phyloP scores from a whole-genome alignment of 164 flowering plant species.

The Brasenia schreberi region DNA sequence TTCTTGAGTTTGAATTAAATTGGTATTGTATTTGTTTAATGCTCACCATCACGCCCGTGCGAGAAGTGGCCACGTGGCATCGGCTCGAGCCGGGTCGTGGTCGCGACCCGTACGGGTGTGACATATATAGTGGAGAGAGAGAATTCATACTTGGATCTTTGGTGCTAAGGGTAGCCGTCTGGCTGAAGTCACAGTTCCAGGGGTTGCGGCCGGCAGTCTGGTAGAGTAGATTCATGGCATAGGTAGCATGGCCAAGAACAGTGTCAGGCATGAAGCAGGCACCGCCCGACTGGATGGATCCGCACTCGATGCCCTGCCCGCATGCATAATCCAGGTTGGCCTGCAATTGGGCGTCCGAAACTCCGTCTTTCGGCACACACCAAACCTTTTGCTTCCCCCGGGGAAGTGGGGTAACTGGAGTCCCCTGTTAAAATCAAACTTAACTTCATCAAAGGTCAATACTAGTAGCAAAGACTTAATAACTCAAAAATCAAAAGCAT shows the following conservation, averaged over 20 bases:
- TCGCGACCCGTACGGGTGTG: too few relatives aligned
- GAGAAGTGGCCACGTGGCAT: too few relatives aligned
- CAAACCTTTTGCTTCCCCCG: conserved; percentile 22
- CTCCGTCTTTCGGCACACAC: conserved; percentile 69
- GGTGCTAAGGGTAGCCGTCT: conserved; percentile 51
- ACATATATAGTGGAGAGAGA: too few relatives aligned
- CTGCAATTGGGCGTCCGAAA: conserved; percentile 48
- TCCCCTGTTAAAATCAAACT: not conserved
- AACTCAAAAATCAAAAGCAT: too few relatives aligned
- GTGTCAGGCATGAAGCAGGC: conserved; percentile 68
- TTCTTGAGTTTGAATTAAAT: too few relatives aligned
- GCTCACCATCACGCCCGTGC: too few relatives aligned
- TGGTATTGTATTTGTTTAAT: too few relatives aligned
- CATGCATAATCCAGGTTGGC: conserved; percentile 71
- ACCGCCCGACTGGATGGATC: conserved; percentile 66
- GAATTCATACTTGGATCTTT: conserved; percentile 54
- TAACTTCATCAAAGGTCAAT: too few relatives aligned
- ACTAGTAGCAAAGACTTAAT: too few relatives aligned
- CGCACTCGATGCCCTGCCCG: conserved; percentile 51
- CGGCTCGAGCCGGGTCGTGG: too few relatives aligned
- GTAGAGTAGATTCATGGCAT: conserved; percentile 75
- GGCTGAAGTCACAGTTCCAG: conserved; percentile 71
- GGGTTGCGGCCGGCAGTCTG: conserved; percentile 46
- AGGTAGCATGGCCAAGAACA: conserved; percentile 62
- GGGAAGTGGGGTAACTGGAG: conserved; percentile 22